phyloP scores from a whole-genome alignment of 2,329 filamentous ascomycete species.

The Akanthomyces uredinophilus region DNA sequence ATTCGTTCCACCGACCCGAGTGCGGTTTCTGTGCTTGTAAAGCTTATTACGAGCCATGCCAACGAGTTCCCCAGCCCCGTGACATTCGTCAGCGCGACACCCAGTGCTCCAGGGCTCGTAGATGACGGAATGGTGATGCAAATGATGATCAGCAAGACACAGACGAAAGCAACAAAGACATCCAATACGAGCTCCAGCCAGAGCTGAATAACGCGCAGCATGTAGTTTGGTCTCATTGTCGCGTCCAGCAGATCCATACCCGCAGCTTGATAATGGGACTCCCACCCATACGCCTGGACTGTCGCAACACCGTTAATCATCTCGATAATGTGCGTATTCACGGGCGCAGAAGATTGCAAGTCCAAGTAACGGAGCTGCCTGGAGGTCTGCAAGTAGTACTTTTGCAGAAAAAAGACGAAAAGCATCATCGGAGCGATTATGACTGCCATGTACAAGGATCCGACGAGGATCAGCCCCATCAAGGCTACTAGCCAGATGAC shows the following conservation, averaged over 20 bases:
- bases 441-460: slow-evolving; percentile 40
- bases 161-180: slow-evolving; percentile 38
- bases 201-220: slow-evolving; percentile 43
- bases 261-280: slow-evolving; percentile 18
- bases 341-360: slow-evolving; percentile 26
- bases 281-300: slow-evolving; percentile 33
- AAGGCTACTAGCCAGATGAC: slow-evolving; percentile 22
- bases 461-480: slow-evolving; percentile 37
- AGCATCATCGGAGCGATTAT: slow-evolving; percentile 35
- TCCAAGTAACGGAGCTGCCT: slow-evolving; percentile 27
- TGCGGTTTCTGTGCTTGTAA: slow-evolving; percentile 26
- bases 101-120: slow-evolving; percentile 24
- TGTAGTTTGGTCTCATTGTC: slow-evolving; percentile 29
- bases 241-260: slow-evolving; percentile 28
- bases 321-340: slow-evolving; percentile 26
- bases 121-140: slow-evolving; percentile 32
- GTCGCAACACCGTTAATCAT: slow-evolving; percentile 22
- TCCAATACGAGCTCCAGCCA: slow-evolving; percentile 46
- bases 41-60: slow-evolving; percentile 28
- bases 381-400: slow-evolving; percentile 28
- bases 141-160: slow-evolving; percentile 39
- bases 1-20: slow-evolving; percentile 25
- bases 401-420: slow-evolving; percentile 23
- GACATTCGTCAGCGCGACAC: slow-evolving; percentile 24
- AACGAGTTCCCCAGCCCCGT: slow-evolving; percentile 24